These are phyloP conservation scores for Malus orientalis DNA, from an alignment of 306 rosid genomes.

Conservation along the genomic window DNA sequence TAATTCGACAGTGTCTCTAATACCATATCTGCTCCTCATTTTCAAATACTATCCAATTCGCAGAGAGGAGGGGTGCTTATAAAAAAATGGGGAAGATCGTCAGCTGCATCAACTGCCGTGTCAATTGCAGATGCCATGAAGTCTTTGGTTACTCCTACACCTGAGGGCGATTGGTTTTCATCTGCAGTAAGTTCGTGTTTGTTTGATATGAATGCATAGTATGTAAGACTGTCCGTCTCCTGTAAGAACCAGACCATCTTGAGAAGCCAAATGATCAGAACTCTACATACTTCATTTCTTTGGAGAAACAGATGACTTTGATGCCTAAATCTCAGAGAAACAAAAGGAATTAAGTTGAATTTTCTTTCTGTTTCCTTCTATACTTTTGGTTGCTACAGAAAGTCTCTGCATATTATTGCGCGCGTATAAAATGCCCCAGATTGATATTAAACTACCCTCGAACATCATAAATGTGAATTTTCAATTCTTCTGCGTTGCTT, in stretches of 20 bases:
- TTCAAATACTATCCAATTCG: slow-evolving; percentile 19
- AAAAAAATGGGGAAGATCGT: slow-evolving; percentile 96
- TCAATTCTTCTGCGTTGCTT: background rate
- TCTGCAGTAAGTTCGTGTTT: slow-evolving; percentile 58
- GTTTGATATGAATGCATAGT: background rate
- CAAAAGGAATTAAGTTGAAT: background rate
- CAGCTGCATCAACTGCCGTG: slow-evolving; percentile 95
- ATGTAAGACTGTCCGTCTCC: background rate
- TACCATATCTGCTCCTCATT: background rate
- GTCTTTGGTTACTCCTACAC: slow-evolving; percentile 81
- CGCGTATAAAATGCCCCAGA: background rate
- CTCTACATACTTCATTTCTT: background rate
- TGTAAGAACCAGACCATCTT: background rate
- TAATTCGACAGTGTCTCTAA: background rate
- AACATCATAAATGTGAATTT: background rate
- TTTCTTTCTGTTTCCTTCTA: background rate
- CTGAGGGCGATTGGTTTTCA: slow-evolving; percentile 97
- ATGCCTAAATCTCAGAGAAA: background rate
- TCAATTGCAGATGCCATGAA: slow-evolving; percentile 83
- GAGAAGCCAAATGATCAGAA: background rate
- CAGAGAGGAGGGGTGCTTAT: slow-evolving; percentile 95
- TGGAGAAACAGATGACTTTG: background rate
- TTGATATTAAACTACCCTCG: background rate
- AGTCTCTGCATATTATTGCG: background rate
- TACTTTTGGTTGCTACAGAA: background rate